Conservation (phyloP, 257 asterid species). For the Salvia splendens region DNA sequence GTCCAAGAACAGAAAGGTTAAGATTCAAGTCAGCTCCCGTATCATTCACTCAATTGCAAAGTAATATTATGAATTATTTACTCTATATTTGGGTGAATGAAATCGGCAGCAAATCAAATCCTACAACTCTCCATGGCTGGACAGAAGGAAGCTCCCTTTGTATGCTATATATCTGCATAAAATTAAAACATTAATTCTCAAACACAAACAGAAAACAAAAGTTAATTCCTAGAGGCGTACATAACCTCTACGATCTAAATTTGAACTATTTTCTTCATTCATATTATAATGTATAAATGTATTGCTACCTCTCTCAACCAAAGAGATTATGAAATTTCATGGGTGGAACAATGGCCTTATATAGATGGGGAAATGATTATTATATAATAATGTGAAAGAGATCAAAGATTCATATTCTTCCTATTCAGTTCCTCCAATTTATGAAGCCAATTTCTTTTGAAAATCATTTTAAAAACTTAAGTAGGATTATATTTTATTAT, state of each 20-base stretch:
- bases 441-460: slow-evolving; percentile 17
- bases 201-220: too few species aligned
- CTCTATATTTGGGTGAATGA: slow-evolving; percentile 80
- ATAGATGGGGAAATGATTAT: slow-evolving; percentile 30
- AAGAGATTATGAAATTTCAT: slow-evolving; percentile 7
- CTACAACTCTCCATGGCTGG: slow-evolving; percentile 53
- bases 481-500: background rate
- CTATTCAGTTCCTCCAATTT: slow-evolving; percentile 23
- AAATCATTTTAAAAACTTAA: background rate
- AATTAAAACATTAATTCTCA: background rate
- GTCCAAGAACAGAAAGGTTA: slow-evolving; percentile 80
- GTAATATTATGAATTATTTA: slow-evolving; percentile 9
- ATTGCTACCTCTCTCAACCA: background rate
- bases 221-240: too few species aligned
- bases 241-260: background rate
- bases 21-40: slow-evolving; percentile 73
- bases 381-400: slow-evolving; percentile 15
- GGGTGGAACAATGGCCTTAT: slow-evolving; percentile 31
- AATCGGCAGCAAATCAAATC: slow-evolving; percentile 78
- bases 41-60: slow-evolving; percentile 68
- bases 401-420: slow-evolving; percentile 31
- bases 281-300: background rate
- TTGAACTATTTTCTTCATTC: background rate
- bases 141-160: slow-evolving; percentile 80
- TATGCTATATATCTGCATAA: background rate